Conservation (phyloP, 2,329 filamentous ascomycete genomes). For the Phaeosphaeria sp. region DNA sequence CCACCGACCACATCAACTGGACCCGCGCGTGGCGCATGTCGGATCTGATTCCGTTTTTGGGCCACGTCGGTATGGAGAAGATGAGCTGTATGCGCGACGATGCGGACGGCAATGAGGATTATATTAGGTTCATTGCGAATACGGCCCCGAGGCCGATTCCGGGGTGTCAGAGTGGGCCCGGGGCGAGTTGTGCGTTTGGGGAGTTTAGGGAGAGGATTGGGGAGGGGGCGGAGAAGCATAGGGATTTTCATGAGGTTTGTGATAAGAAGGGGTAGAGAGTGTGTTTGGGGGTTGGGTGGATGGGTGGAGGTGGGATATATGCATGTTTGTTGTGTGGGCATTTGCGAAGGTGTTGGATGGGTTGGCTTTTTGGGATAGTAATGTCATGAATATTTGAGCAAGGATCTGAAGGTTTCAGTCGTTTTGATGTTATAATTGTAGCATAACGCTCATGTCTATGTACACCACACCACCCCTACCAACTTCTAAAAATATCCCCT, state of each 20-base stretch:
- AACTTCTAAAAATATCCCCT: background rate
- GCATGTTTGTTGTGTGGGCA: background rate
- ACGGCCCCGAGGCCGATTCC: constrained; percentile 57
- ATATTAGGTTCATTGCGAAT: constrained; percentile 61
- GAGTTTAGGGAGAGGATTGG: constrained; percentile 53
- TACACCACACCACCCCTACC: background rate
- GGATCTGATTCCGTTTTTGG: constrained; percentile 68
- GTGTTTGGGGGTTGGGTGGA: no score
- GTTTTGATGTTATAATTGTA: background rate
- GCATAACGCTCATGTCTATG: background rate
- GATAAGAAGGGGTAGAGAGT: constrained; percentile 28
- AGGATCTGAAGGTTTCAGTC: no score
- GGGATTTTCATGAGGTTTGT: constrained; percentile 39
- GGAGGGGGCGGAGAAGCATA: constrained; percentile 45
- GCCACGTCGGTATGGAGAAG: constrained; percentile 70
- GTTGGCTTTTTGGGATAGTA: background rate
- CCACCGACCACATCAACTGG: constrained; percentile 64
- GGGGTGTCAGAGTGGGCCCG: constrained; percentile 57
- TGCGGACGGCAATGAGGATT: constrained; percentile 52
- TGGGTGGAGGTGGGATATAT: background rate
- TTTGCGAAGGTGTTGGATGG: background rate
- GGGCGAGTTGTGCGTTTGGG: constrained; percentile 57
- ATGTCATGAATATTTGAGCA: background rate
- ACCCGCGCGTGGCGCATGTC: constrained; percentile 69
- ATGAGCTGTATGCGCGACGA: constrained; percentile 61